Evolutionary conservation across 1,284 basidiomycete species (phyloP), one percentile per base, ranked within the genome.

Genomic region (Microbotryum silenes-acaulis): DNA sequence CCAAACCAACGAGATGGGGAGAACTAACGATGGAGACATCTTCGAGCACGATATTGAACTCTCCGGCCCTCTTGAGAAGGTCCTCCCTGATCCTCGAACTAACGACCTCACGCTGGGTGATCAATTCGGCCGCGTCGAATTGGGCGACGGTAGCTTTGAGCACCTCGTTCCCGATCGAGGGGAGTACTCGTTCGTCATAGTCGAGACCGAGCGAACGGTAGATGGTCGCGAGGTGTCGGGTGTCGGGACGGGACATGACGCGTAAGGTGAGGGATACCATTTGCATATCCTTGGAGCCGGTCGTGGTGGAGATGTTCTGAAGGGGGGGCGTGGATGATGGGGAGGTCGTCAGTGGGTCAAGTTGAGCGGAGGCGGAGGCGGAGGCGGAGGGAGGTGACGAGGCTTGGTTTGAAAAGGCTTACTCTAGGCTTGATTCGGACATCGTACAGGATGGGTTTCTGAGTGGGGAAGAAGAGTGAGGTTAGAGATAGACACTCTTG

Each of bases 91-190:
- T 97, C 67, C 91, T 82, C n/a, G 91, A 88, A 25, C 90, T 93
- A 42, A 97, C 88, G 42, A 82, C 78, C 73, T 83, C 81, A 72
- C 81, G 75, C 75, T 82, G 80, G 23, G 81, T 82, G 71, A 83
- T 99, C 71, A 99, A 80, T 78, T 99, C 94, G 21, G 94, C 93
- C 49, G 94, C 94, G 77, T 99, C 94, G 71, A 97, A 98, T 75
- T 98, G 94, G 14, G 94, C 94, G 0, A 99, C 96, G 64, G 94
- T 97, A 59, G 89, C 89, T 79, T 99, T 98, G 70, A 97, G 76
- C 33, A 99, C 93, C 79, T 99, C 94, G 75, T 98, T 98, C 51
- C 92, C 93, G 74, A 97, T 78, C 44, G 76, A 77, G 8, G 78
- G 78, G 20, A 78, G 71, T 4, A 73, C 70, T 29, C 71, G 68